Conservation (phyloP, 768 basidiomycete genomes). For the Roridomyces roridus region DNA sequence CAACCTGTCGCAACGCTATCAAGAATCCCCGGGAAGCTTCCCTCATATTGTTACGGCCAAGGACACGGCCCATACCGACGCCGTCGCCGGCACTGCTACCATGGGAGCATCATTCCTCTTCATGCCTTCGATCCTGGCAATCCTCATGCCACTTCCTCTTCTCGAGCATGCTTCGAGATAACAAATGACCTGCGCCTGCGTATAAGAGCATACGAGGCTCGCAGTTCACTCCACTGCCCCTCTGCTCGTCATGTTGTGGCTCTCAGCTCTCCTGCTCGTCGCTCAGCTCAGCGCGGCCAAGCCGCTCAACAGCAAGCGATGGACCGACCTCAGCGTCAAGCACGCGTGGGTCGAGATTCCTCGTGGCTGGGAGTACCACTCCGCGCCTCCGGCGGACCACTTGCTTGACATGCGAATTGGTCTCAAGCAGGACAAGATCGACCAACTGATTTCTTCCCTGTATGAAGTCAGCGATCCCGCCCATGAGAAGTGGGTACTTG, state of each 20-base stretch:
- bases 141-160: too few relatives aligned
- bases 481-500: constrained; percentile 45
- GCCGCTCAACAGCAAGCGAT: constrained; percentile 39
- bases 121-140: too few relatives aligned
- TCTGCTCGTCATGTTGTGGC: constrained; percentile 32
- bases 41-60: too few relatives aligned
- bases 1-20: too few relatives aligned
- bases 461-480: constrained; percentile 62
- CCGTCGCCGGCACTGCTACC: too few relatives aligned
- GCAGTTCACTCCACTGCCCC: background rate
- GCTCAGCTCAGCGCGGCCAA: constrained; percentile 34
- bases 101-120: too few relatives aligned
- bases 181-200: too few relatives aligned
- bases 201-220: too few relatives aligned
- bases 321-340: constrained; percentile 34
- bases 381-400: constrained; percentile 49
- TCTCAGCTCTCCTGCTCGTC: constrained; percentile 31
- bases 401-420: constrained; percentile 62
- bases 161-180: too few relatives aligned
- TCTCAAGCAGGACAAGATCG: constrained; percentile 57
- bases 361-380: constrained; percentile 54
- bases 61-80: too few relatives aligned
- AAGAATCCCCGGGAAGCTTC: too few relatives aligned
- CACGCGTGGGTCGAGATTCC: constrained; percentile 46
- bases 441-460: constrained; percentile 54